Conservation (phyloP, 2,329 filamentous ascomycete species). For the Leptodontidium sp. region DNA sequence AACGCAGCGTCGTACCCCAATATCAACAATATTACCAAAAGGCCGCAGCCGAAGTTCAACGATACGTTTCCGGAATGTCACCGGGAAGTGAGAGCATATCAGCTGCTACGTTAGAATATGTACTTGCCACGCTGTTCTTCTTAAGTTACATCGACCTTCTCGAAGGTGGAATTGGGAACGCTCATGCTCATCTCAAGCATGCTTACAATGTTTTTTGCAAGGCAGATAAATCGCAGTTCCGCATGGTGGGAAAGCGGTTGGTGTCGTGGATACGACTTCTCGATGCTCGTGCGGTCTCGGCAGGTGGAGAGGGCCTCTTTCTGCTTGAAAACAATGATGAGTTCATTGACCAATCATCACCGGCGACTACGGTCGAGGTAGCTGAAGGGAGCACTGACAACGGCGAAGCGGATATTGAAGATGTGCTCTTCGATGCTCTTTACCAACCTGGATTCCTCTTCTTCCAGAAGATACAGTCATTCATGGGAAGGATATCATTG, state of each 20-base stretch:
- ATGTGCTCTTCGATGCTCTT: slow-evolving; percentile 61
- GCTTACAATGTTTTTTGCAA: slow-evolving; percentile 57
- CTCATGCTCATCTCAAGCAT: slow-evolving; percentile 58
- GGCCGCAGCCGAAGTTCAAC: slow-evolving; percentile 20
- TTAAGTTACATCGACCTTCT: slow-evolving; percentile 62
- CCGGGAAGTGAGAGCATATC: slow-evolving; percentile 13
- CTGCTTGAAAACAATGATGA: slow-evolving; percentile 57
- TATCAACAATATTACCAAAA: slow-evolving; percentile 31
- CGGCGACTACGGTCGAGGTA: slow-evolving; percentile 48
- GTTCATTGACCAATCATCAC: slow-evolving; percentile 55
- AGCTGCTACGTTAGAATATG: slow-evolving; percentile 46
- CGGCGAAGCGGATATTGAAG: slow-evolving; percentile 47
- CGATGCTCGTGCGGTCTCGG: slow-evolving; percentile 62
- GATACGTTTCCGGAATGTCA: slow-evolving; percentile 15
- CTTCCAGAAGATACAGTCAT: slow-evolving; percentile 65
- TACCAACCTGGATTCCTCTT: slow-evolving; percentile 65
- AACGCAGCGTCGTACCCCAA: slow-evolving; percentile 33
- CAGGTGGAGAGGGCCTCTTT: slow-evolving; percentile 63
- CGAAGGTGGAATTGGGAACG: slow-evolving; percentile 53
- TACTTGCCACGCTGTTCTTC: slow-evolving; percentile 61
- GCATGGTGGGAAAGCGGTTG: slow-evolving; percentile 55
- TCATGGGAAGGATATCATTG: slow-evolving; percentile 63
- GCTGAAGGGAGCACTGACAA: slow-evolving; percentile 43
- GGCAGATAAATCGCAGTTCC: slow-evolving; percentile 50
- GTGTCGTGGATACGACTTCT: slow-evolving; percentile 64